Evolutionary conservation across 2,329 filamentous ascomycete species (phyloP), one percentile per base, ranked within the genome.

Genomic region (Monosporascus sp.): DNA sequence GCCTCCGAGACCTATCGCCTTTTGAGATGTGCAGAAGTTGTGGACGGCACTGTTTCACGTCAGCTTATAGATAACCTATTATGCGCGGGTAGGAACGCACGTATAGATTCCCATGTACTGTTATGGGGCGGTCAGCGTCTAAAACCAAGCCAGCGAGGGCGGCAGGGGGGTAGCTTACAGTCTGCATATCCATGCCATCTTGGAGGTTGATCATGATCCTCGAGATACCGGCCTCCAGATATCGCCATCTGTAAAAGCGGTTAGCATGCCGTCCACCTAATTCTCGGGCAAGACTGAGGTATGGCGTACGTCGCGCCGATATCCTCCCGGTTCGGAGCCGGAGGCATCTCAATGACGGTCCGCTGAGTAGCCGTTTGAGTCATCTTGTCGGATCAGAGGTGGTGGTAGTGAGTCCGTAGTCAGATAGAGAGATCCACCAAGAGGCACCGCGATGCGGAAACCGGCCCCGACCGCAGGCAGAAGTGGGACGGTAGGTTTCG

Each of bases 1-100:
- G 15, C 72, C 20, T 20, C 43, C 73, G 50, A 82, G 78, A n/a
- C 83, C 81, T 45, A 92, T 85, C 1, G 90, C 90, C 71, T 97
- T 97, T 72, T 97, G 94, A 24, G 94, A 96, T 53, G 94, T 99
- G 72, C 94, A 99, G 73, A 99, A 99, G 76, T 99, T 97, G 76
- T 99, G 94, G 49, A 99, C 94, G 56, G 92, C 91, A 50, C 81
- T 92, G 69, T 52, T 49, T 49, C 46, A 46, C 20, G 65, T 82
- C 61, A 82, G 74, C 51, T 53, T 43, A 50, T 50, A 4, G 27
- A 20, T 50, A 41, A 38, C 44, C 14, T 5, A 38, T 27, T 2
- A 52, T 38, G 49, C 3, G n/a, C 9, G 44, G 20, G 22, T 46
- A 39, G 53, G 20, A 31, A 71, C 74, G 61, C 69, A 90, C 87